Percentiles rank a stretch among this genome's conserved stretches.
phyloP scores from a whole-genome alignment of 2,329 filamentous ascomycete genomes.

The Saccharata proteae region DNA sequence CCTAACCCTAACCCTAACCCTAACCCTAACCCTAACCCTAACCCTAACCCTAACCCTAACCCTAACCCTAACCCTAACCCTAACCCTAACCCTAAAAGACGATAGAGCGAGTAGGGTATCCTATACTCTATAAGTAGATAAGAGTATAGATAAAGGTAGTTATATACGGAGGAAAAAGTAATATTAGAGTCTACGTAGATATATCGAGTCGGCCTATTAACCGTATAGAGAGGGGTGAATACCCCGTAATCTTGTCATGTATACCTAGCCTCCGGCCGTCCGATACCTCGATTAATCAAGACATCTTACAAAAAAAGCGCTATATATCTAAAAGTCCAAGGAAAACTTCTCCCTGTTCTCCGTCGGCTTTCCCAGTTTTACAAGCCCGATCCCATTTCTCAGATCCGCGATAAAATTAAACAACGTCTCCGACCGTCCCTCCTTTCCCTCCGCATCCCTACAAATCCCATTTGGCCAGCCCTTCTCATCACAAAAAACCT shows the following conservation, averaged over 20 bases:
- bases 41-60: conserved; percentile 7
- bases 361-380: conserved; percentile 20
- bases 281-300: no score
- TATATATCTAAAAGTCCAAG: conserved; percentile 12
- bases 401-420: conserved; percentile 27
- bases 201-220: no score
- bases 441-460: conserved; percentile 11
- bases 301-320: no score
- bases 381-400: conserved; percentile 17
- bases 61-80: conserved; percentile 7
- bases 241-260: no score
- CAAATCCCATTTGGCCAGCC: conserved; percentile 16
- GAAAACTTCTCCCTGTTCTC: conserved; percentile 17
- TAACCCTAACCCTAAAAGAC: conserved; percentile 5
- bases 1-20: conserved; percentile 7
- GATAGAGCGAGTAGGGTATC: no score
- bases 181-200: no score
- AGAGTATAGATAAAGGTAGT: no score
- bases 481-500: conserved; percentile 11
- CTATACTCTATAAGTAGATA: no score
- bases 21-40: conserved; percentile 7
- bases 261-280: no score
- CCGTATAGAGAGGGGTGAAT: no score
- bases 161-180: no score
- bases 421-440: conserved; percentile 8